Evolutionary conservation across 768 basidiomycete genomes (phyloP), one percentile per base, ranked within the genome.

Genomic region (Xerocomellus amylosporus): DNA sequence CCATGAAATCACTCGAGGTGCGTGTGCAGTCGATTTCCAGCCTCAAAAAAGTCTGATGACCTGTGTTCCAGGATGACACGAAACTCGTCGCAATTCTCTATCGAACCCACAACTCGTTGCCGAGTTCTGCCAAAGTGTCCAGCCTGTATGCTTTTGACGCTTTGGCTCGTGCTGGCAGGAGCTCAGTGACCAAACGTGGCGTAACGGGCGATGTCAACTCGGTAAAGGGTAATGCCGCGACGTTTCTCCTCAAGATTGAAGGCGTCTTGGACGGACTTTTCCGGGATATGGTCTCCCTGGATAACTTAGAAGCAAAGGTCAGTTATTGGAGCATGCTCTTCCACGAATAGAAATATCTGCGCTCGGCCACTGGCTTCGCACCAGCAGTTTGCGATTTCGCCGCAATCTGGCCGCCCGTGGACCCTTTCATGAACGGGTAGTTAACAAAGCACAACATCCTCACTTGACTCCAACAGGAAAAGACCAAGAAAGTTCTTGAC

Each of bases 141-240:
- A 93, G 93, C 73, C 78, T 99, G 46, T 99, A 98, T 72, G 85
- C 88, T 38, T 91, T 99, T 68, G 95, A 99, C 73, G 90, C 95
- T 19, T 79, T 99, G 56, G 83, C 92, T 40, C 86, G 96, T 54
- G 93, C 87, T 17, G 92, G 93, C 19, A 80, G 85, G 55, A 76
- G 77, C 54, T 78, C 84, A 44, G 83, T 77, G 42, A 84, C 75
- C 63, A 94, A 93, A 69, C 80, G 82, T 49, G 76, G 78, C 48
- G 66, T 84, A 26, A 75, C 80, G 58, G 81, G 77, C 59, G 83
- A 87, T 62, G 61, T 78, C 46, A 79, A 78, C 53, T 73, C 80
- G 37, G 73, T 71, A 48, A 80, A 79, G 57, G 88, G 88, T 59
- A 90, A 89, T 63, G 79, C 79, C 60, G 89, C 89, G 8, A 88